Percentiles rank a stretch among this genome's conserved stretches.
Conservation (phyloP, 148 eudicot genomes). For the Rhododendron vialii region DNA sequence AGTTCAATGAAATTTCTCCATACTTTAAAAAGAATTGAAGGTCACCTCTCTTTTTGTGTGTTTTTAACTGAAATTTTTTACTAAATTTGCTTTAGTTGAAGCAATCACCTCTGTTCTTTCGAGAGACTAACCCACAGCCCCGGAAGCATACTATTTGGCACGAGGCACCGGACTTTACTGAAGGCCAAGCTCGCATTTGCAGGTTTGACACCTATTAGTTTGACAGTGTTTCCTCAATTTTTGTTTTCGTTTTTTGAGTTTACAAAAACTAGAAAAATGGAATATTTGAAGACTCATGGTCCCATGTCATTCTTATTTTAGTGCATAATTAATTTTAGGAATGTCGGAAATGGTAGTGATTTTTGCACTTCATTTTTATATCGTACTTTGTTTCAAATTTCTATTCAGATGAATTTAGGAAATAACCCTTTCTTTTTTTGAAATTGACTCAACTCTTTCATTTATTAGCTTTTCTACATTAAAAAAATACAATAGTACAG, state of each 20-base stretch:
- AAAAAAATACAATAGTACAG: background rate
- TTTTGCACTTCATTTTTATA: background rate
- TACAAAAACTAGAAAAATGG: background rate
- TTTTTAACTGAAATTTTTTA: background rate
- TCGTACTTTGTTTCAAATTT: background rate
- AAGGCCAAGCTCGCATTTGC: constrained; percentile 45
- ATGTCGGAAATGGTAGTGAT: background rate
- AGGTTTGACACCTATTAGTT: constrained; percentile 27
- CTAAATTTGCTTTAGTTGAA: constrained; percentile 36
- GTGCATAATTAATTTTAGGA: background rate
- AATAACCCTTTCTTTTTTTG: background rate
- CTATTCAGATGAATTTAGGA: background rate
- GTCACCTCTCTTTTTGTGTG: background rate
- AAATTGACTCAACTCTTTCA: background rate
- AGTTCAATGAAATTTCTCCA: background rate
- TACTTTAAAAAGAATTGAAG: background rate
- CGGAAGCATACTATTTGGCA: constrained; percentile 66
- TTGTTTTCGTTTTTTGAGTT: background rate
- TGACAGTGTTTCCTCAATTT: background rate
- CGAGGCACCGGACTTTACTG: constrained; percentile 50
- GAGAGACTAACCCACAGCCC: constrained; percentile 49
- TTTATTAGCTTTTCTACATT: background rate
- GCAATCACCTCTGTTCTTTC: constrained; percentile 45
- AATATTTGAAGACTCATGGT: background rate
- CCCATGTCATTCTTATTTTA: background rate